Conservation (phyloP, 2,329 filamentous ascomycete genomes). For the Neonectria sp. region DNA sequence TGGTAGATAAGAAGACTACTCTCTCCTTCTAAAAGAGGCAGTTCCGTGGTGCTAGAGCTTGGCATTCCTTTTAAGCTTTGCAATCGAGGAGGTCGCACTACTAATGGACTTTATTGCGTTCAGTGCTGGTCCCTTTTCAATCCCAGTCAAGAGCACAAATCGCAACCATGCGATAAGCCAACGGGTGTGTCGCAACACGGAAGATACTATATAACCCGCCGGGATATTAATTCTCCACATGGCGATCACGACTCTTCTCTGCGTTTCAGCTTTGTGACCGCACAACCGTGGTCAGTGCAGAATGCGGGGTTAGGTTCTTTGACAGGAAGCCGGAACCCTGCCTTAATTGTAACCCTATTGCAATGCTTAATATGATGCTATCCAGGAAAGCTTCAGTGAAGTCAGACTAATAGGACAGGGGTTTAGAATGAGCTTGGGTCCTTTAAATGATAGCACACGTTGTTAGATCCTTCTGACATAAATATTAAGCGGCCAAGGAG, state of each 20-base stretch:
- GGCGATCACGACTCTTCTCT: too few species aligned
- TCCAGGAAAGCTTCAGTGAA: too few species aligned
- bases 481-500: too few species aligned
- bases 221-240: neutral
- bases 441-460: too few species aligned
- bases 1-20: constrained; percentile 10
- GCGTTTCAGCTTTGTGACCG: neutral
- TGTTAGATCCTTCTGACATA: too few species aligned
- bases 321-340: too few species aligned
- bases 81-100: neutral
- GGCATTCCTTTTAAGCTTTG: neutral
- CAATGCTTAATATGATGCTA: too few species aligned
- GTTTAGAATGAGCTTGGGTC: too few species aligned
- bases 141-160: neutral
- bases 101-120: neutral
- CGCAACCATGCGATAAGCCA: neutral
- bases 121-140: neutral
- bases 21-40: constrained; percentile 23
- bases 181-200: neutral
- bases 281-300: too few species aligned
- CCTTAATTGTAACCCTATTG: too few species aligned
- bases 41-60: neutral
- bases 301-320: too few species aligned
- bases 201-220: neutral
- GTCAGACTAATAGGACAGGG: too few species aligned